phyloP scores from a whole-genome alignment of 73 alveolate species.

The Paramecium octaurelia region DNA sequence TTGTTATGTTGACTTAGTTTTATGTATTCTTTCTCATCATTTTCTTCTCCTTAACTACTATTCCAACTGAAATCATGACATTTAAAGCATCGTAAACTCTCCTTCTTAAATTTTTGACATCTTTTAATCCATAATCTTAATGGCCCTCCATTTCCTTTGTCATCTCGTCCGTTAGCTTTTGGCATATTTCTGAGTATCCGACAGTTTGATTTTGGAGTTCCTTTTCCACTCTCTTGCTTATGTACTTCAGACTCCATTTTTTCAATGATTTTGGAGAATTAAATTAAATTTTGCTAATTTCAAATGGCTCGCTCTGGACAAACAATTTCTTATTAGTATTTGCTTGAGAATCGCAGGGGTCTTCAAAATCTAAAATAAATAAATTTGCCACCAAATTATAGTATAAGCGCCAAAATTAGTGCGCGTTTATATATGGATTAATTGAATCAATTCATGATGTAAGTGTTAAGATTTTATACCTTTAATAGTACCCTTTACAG shows the following conservation, averaged over 20 bases:
- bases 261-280: neutral
- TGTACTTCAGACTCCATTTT: slow-evolving; percentile 43
- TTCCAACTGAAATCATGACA: slow-evolving; percentile 75
- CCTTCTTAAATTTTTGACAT: slow-evolving; percentile 70
- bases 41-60: slow-evolving; percentile 57
- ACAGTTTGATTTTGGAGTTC: neutral
- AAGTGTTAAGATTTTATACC: neutral
- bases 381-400: neutral
- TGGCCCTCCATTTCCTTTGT: neutral
- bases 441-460: neutral
- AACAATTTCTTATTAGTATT: neutral
- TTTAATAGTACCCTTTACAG: neutral
- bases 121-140: neutral
- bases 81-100: slow-evolving; percentile 84
- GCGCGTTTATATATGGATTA: neutral
- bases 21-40: neutral
- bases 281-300: neutral
- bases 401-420: slow-evolving; percentile 17
- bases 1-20: neutral
- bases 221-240: neutral
- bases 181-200: neutral
- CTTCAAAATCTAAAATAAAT: slow-evolving; percentile 20
- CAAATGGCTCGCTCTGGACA: neutral
- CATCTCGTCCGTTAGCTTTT: neutral
- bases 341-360: neutral